phyloP scores from a whole-genome alignment of 202 grass and related monocot species.

The Zizania palustris region DNA sequence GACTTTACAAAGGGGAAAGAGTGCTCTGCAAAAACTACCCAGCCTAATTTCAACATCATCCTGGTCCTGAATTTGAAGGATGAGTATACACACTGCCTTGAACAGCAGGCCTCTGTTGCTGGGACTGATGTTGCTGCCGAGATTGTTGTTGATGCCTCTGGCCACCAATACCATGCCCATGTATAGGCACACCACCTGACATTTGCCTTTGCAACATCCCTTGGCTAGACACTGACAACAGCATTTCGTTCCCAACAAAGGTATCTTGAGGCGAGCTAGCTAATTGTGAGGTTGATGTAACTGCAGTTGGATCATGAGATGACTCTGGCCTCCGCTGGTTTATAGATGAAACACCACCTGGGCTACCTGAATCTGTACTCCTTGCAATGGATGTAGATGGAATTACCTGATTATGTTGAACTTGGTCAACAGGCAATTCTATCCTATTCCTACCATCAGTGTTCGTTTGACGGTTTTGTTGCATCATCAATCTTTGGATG shows the following conservation, averaged over 20 bases:
- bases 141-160: slow-evolving; percentile 63
- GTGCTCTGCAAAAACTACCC: slow-evolving; percentile 39
- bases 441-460: slow-evolving; percentile 46
- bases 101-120: slow-evolving; percentile 60
- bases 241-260: slow-evolving; percentile 53
- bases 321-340: slow-evolving; percentile 55
- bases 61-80: slow-evolving; percentile 74
- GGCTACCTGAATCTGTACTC: slow-evolving; percentile 60
- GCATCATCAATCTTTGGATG: slow-evolving; percentile 59
- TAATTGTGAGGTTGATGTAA: slow-evolving; percentile 45
- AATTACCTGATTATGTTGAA: slow-evolving; percentile 56
- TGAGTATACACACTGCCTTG: slow-evolving; percentile 67
- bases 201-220: slow-evolving; percentile 60
- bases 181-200: slow-evolving; percentile 55
- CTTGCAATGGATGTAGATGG: slow-evolving; percentile 53
- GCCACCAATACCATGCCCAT: slow-evolving; percentile 57
- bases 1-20: slow-evolving; percentile 57
- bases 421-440: slow-evolving; percentile 56
- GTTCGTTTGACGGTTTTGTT: slow-evolving; percentile 61
- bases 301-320: slow-evolving; percentile 47
- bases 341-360: slow-evolving; percentile 58
- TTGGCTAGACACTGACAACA: slow-evolving; percentile 60
- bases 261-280: slow-evolving; percentile 57
- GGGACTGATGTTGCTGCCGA: slow-evolving; percentile 60
- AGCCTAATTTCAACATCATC: slow-evolving; percentile 55